Percentiles rank a stretch among this genome's conserved stretches.
phyloP scores from a whole-genome alignment of 129 eudicot species.

The Flaveria sonorensis region DNA sequence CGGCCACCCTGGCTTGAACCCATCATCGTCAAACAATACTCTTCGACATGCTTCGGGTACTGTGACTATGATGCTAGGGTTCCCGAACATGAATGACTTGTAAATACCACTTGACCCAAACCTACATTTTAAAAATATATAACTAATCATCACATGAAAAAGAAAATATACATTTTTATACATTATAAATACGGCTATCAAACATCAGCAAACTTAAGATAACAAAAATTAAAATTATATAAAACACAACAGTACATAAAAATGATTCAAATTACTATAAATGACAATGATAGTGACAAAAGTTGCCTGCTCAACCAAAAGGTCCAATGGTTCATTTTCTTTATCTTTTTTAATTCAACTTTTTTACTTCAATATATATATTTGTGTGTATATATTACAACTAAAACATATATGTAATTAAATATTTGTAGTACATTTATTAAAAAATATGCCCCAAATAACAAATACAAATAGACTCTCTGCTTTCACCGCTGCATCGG shows the following conservation, averaged over 20 bases:
- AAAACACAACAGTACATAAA: constrained; percentile 24
- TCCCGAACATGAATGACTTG: constrained; percentile 83
- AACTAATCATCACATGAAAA: neutral
- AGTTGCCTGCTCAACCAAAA: constrained; percentile 28
- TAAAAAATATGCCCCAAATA: neutral
- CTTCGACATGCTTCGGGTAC: constrained; percentile 65
- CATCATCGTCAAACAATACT: constrained; percentile 69
- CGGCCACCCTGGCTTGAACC: constrained; percentile 98
- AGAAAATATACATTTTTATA: neutral
- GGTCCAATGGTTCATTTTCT: constrained; percentile 34
- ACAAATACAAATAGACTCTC: neutral
- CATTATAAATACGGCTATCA: constrained; percentile 7
- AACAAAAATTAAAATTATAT: neutral
- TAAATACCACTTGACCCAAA: constrained; percentile 65
- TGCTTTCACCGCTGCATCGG: neutral
- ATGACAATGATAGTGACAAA: constrained; percentile 44
- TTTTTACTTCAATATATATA: neutral
- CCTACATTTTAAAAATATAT: constrained; percentile 38
- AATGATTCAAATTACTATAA: constrained; percentile 2
- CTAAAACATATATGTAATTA: neutral
- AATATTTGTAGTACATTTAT: neutral
- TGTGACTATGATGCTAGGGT: constrained; percentile 70
- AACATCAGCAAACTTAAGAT: neutral
- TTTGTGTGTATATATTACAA: no score
- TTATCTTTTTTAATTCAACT: neutral